A percentile compares a stretch with the other conserved stretches of the same genome.
These are phyloP conservation scores for Wickerhamomyces silvicola DNA, from an alignment of 805 yeast genomes.

Conservation along the genomic window DNA sequence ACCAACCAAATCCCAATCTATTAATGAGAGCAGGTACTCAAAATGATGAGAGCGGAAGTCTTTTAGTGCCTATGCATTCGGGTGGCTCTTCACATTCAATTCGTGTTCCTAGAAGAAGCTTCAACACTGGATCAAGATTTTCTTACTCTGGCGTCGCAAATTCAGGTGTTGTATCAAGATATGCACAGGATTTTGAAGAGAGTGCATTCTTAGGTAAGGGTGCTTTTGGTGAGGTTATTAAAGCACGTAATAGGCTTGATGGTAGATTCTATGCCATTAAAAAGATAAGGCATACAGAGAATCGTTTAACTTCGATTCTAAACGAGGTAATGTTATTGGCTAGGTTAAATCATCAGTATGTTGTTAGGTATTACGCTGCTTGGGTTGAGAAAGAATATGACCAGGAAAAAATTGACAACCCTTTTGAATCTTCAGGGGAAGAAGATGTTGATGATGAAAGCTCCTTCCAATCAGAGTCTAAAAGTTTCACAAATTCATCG, in stretches of 20 bases:
- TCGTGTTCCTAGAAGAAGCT: conserved; percentile 30
- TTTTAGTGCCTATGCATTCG: conserved; percentile 22
- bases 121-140: conserved; percentile 32
- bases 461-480: background rate
- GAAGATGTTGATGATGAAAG: conserved; percentile 20
- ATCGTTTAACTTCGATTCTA: conserved; percentile 71
- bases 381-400: conserved; percentile 79
- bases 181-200: conserved; percentile 91
- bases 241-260: conserved; percentile 87
- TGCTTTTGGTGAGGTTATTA: conserved; percentile 98
- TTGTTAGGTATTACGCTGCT: conserved; percentile 93
- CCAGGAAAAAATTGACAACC: conserved; percentile 26
- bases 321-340: conserved; percentile 92
- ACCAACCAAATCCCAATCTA: conserved; percentile 25
- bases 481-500: conserved; percentile 9
- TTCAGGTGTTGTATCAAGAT: conserved; percentile 48
- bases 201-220: conserved; percentile 88
- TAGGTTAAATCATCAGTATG: conserved; percentile 88
- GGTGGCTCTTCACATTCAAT: conserved; percentile 16
- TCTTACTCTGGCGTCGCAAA: conserved; percentile 25
- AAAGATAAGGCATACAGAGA: conserved; percentile 77
- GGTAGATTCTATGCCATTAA: conserved; percentile 94
- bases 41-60: conserved; percentile 14
- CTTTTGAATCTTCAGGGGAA: conserved; percentile 26
- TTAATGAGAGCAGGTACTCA: conserved; percentile 8